Evolutionary conservation across 1,284 basidiomycete species (phyloP).

Genomic region (Pseudozyma hubeiensis): DNA sequence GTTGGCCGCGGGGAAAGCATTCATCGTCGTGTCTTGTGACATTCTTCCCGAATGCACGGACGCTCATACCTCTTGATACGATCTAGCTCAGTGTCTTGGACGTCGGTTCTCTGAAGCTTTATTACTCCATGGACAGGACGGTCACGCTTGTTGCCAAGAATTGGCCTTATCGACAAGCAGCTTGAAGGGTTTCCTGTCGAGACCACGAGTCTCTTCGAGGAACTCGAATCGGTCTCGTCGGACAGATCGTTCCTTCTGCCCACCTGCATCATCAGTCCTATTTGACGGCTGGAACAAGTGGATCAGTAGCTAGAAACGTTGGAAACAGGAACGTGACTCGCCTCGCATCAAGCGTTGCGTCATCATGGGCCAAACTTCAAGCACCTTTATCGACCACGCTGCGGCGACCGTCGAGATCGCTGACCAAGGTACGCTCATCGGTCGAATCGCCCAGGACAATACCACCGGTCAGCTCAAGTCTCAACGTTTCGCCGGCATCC

Average conservation of each 20-base stretch:
- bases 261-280: too few relatives aligned
- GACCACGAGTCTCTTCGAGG: too few relatives aligned
- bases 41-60: conserved; percentile 16
- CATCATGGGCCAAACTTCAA: conserved; percentile 39
- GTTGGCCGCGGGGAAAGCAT: conserved; percentile 11
- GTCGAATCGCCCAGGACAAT: conserved; percentile 20
- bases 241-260: too few relatives aligned
- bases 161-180: too few relatives aligned
- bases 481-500: conserved; percentile 44
- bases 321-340: too few relatives aligned
- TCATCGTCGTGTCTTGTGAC: conserved; percentile 19
- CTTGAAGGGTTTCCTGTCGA: too few relatives aligned
- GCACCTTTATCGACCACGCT: conserved; percentile 21
- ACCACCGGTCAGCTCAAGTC: conserved; percentile 25
- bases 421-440: conserved; percentile 25
- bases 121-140: too few relatives aligned
- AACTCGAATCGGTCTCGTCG: too few relatives aligned
- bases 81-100: background rate
- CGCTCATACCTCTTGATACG: background rate
- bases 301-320: too few relatives aligned
- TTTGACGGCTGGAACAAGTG: too few relatives aligned
- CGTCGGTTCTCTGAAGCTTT: too few relatives aligned
- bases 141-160: too few relatives aligned
- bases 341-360: background rate
- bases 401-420: conserved; percentile 29